Evolutionary conservation across 768 basidiomycete species (phyloP).

Genomic region (Asterophora lycoperdoides): DNA sequence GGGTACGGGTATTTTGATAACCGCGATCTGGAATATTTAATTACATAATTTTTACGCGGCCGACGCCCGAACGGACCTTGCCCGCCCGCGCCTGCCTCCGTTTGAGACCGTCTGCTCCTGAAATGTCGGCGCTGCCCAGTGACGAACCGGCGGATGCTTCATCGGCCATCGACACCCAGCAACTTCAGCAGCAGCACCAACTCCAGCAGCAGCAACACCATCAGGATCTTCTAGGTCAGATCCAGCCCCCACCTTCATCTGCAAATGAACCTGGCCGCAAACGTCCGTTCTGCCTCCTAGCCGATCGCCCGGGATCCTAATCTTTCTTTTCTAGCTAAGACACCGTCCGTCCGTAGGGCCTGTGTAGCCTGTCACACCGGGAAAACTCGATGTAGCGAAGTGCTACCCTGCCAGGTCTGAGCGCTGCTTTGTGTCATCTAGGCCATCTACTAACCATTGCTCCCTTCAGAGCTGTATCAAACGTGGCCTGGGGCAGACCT

Average conservation of each 20-base stretch:
- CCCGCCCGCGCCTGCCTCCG: slow-evolving; percentile 23
- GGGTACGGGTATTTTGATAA: slow-evolving; percentile 2
- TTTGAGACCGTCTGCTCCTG: slow-evolving; percentile 37
- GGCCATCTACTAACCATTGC: slow-evolving; percentile 1
- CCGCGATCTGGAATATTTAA: slow-evolving; percentile 6
- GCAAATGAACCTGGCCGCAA: slow-evolving; percentile 50
- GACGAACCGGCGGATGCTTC: slow-evolving; percentile 57
- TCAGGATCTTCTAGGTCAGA: slow-evolving; percentile 21
- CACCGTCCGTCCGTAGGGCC: slow-evolving; percentile 75
- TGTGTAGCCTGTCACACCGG: slow-evolving; percentile 80
- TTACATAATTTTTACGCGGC: slow-evolving; percentile 9
- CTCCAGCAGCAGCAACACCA: slow-evolving; percentile 32
- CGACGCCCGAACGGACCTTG: slow-evolving; percentile 18
- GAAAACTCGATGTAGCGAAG: slow-evolving; percentile 81
- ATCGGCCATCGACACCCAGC: slow-evolving; percentile 57
- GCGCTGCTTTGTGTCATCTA: slow-evolving; percentile 2
- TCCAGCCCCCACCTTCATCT: slow-evolving; percentile 22
- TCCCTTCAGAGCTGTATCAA: slow-evolving; percentile 69
- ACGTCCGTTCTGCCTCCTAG: slow-evolving; percentile 40
- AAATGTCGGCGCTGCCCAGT: slow-evolving; percentile 74
- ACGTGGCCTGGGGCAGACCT: slow-evolving; percentile 65
- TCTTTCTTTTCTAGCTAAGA: slow-evolving; percentile 52
- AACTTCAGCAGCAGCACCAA: slow-evolving; percentile 52
- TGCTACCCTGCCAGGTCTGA: slow-evolving; percentile 71
- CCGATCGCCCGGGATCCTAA: slow-evolving; percentile 18